Conservation (phyloP, 106 monocot genomes). For the Dendrobium officinale region DNA sequence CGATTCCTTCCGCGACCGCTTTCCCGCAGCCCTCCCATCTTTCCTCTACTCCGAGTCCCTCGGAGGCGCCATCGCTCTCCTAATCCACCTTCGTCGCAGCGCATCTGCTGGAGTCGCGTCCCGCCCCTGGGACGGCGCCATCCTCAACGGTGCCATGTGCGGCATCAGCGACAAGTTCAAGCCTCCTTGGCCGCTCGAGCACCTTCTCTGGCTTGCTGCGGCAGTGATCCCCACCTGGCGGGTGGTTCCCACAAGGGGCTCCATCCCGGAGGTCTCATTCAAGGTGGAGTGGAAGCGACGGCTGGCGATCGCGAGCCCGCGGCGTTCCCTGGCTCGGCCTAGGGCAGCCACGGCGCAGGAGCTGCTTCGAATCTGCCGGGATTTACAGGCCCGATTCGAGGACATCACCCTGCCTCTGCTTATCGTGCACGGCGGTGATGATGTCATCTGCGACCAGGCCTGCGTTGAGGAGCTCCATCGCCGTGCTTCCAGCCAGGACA, state of each 20-base stretch:
- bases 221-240: constrained; percentile 58
- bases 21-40: constrained; percentile 41
- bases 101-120: background rate
- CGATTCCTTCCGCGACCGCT: constrained; percentile 49
- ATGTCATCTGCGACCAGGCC: constrained; percentile 64
- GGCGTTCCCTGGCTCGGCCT: constrained; percentile 30
- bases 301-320: constrained; percentile 72
- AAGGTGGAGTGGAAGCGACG: constrained; percentile 88
- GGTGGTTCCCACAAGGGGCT: constrained; percentile 65
- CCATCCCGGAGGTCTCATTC: constrained; percentile 77
- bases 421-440: constrained; percentile 72
- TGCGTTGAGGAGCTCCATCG: constrained; percentile 75
- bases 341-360: constrained; percentile 80
- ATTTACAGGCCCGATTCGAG: constrained; percentile 75
- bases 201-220: constrained; percentile 58
- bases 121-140: constrained; percentile 42
- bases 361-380: constrained; percentile 69
- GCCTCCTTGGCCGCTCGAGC: constrained; percentile 89
- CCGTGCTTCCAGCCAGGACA: constrained; percentile 66
- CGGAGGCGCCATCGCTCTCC: constrained; percentile 85
- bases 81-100: constrained; percentile 41
- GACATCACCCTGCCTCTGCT: constrained; percentile 69
- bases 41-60: constrained; percentile 90
- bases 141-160: constrained; percentile 96
- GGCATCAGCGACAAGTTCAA: constrained; percentile 86